Evolutionary conservation across 768 basidiomycete genomes (phyloP).

Genomic region (Pleurotus salmoneostramineus): DNA sequence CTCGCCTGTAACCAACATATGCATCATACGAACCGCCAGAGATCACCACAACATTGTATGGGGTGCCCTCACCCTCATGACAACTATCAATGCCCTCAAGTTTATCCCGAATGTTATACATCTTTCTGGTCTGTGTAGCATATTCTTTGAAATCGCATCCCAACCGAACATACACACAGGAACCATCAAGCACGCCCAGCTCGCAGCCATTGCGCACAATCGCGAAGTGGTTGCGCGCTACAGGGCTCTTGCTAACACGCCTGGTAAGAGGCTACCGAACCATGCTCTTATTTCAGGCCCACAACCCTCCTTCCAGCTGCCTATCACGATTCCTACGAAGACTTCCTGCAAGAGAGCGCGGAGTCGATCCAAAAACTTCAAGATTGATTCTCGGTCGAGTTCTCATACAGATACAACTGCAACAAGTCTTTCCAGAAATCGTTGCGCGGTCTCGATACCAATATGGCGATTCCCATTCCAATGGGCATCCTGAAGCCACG

Average conservation of each 20-base stretch:
- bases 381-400: constrained; percentile 36
- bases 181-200: constrained; percentile 82
- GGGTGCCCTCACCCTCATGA: constrained; percentile 73
- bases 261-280: constrained; percentile 34
- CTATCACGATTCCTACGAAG: constrained; percentile 59
- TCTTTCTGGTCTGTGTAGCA: constrained; percentile 59
- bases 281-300: not conserved
- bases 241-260: constrained; percentile 46
- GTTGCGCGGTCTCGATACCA: no score
- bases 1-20: constrained; percentile 77
- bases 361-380: constrained; percentile 63
- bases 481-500: no score
- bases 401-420: no score
- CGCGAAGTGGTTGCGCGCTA: constrained; percentile 67
- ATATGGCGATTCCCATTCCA: no score
- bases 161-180: constrained; percentile 39
- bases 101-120: constrained; percentile 78
- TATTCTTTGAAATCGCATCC: not conserved
- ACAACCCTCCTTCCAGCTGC: constrained; percentile 38
- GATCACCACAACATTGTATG: constrained; percentile 79
- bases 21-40: constrained; percentile 82
- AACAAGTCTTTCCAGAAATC: no score
- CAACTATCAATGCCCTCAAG: constrained; percentile 50
- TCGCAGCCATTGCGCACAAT: constrained; percentile 74
- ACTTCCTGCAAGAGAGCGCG: constrained; percentile 52